Evolutionary conservation across 139 green algal species (phyloP).

Genomic region (Chlorella vulgaris): DNA sequence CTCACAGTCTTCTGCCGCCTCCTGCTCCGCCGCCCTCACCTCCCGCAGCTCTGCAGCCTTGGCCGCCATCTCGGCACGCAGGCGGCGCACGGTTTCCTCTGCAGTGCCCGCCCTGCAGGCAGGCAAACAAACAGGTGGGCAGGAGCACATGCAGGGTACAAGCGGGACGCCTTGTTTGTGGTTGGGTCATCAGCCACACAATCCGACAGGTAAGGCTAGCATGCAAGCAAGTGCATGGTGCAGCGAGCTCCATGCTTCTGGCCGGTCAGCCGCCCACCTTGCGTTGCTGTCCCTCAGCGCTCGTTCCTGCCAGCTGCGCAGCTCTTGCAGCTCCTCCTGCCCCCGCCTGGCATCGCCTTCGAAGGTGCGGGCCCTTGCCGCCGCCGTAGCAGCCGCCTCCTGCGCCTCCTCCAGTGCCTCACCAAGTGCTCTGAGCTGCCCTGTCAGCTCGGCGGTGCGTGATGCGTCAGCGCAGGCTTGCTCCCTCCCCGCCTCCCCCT

Average conservation of each 20-base stretch:
- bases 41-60: constrained; percentile 12
- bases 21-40: not conserved
- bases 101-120: not conserved
- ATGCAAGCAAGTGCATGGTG: too few species aligned
- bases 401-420: constrained; percentile 23
- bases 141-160: too few species aligned
- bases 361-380: not conserved
- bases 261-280: constrained; percentile 3
- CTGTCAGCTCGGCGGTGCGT: not conserved
- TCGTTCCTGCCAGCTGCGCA: not conserved
- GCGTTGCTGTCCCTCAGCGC: not conserved
- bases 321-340: constrained; percentile 21
- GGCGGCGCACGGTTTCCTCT: not conserved
- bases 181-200: too few species aligned
- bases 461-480: not conserved
- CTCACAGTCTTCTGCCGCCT: not conserved
- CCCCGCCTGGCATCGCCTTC: constrained; percentile 4
- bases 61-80: constrained; percentile 23
- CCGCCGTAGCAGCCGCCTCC: constrained; percentile 19
- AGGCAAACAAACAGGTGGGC: not conserved
- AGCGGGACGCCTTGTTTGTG: too few species aligned
- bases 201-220: too few species aligned
- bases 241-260: too few species aligned
- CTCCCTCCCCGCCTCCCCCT: constrained; percentile 4
- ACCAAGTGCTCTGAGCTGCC: not conserved